Base-by-base conservation (phyloP, 169 alveolate species). In the Babesia ovis region DNA sequence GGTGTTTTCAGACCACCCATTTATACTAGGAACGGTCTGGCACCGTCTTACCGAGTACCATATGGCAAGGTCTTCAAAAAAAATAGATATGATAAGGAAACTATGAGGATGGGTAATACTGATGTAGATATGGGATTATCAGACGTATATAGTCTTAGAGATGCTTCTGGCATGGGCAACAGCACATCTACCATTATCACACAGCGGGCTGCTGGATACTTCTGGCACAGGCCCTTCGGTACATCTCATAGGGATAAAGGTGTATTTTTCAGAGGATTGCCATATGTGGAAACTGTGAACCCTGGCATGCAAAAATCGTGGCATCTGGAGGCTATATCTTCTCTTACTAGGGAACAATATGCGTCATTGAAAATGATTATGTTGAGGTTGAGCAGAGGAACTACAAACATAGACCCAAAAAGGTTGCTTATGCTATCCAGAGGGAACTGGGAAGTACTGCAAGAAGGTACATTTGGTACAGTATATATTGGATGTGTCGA, bases 381-480 rank as follows among this genome's bases (percentile, higher is more conserved):
- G 87, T 27, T 79, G 22, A 32, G 83, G 59, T 55, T 79, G 35
- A 29, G 53, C 48, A 79, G 69, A 9, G 45, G 73, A 8, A 39
- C 1, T 27, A 58, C 66, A 18, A 79, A 79, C 34, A n/a, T 79
- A 3, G 82, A 79, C n/a, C 87, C 87, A 8, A 70, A 62, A n/a
- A 1, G 22, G 12, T 35, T 79, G 42, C n/a, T 68, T 2, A 45
- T 79, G 12, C 67, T 55, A 16, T 68, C 82, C 14, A 68, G 67
- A 1, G 71, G 61, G 2, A 74, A 64, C 48, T 87, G 86, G 71
- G 76, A 75, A 8, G 84, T 76, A 11, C 77, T 87, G 4, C 91
- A 91, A 54, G 94, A 91, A 57, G 95, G 95, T 0, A 86, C 92
- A 41, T 91, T 91, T 55, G 95, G 95, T 22, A 90, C 85, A 3